Conservation (phyloP, 2,329 filamentous ascomycete species). For the Botrytis galanthina region DNA sequence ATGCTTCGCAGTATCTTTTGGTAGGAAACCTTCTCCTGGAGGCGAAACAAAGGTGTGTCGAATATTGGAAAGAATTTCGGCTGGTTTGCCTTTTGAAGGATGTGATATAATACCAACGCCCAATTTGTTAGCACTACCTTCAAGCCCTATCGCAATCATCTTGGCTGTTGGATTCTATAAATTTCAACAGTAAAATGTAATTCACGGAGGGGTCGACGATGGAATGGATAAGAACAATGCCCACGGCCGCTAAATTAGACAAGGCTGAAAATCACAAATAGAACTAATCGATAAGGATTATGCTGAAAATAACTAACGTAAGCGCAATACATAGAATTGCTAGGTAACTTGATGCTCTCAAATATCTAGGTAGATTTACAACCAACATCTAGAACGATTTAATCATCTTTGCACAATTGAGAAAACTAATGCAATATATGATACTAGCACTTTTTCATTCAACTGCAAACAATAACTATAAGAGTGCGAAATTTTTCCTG, state of each 20-base stretch:
- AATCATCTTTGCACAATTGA: slow-evolving; percentile 4
- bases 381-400: not conserved
- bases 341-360: not conserved
- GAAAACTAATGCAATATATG: not conserved
- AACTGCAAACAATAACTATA: not conserved
- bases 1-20: slow-evolving; percentile 92
- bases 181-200: not conserved
- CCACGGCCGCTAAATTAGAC: slow-evolving; percentile 12
- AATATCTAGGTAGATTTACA: not conserved
- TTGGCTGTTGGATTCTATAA: slow-evolving; percentile 2
- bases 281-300: slow-evolving; percentile 22
- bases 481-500: slow-evolving; percentile 21
- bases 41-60: slow-evolving; percentile 91
- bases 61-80: slow-evolving; percentile 83
- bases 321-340: not conserved
- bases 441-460: not conserved
- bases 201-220: slow-evolving; percentile 9
- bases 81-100: slow-evolving; percentile 48
- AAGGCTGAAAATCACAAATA: slow-evolving; percentile 9
- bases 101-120: slow-evolving; percentile 91
- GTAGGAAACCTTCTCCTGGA: slow-evolving; percentile 89
- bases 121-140: slow-evolving; percentile 97
- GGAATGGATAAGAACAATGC: not conserved
- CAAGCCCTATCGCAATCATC: slow-evolving; percentile 71
- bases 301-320: not conserved